Evolutionary conservation across 202 grass and related monocot species (phyloP), one percentile per base, ranked within the genome.

Genomic region (Panicum hallii): DNA sequence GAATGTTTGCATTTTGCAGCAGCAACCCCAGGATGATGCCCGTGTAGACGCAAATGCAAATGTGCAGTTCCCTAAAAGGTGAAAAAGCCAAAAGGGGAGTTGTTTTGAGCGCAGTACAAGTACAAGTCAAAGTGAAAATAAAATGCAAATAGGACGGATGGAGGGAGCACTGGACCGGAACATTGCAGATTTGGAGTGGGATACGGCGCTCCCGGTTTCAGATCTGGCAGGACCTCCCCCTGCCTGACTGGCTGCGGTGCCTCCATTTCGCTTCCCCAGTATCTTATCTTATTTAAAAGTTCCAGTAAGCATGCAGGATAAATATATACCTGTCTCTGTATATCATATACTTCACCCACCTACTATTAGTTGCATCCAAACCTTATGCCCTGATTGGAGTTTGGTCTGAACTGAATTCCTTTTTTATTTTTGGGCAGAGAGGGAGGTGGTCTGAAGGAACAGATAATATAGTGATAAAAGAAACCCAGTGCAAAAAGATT

Each of bases 401-500:
- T 58, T 63, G 75, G 58, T 63, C 42, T 34, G 75, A 63, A 34
- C 42, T 48, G 44, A 78, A 36, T 12, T 26, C 2, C 8, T 8
- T 55, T 54, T 54, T 4, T 60, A 1, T 61, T 23, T 28, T 30
- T 5, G 26, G 28, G 5, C 32, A 30, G 4, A 32, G 11, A 30
- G 11, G 3, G 26, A 13, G 58, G 58, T 49, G 69, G 45, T 72
- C 44, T 72, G 69, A 72, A 46, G 2, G 36, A 68, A 42, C 9
- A 46, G 23, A 7, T 7, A 11, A 40, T 70, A 69, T 56, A 81
- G 49, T 17, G 49, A 12, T 3, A 56, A 19, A 20, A 43, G 15
- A 38, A 73, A 67, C 66, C 74, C 70, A 52, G 70, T 45, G 87
- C 87, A 45, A 64, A 89, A 81, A 71, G 87, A 69, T 76, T 82